Evolutionary conservation across 2,329 filamentous ascomycete species (phyloP), one percentile per base, ranked within the genome.

Genomic region (Cladosporium sp.): DNA sequence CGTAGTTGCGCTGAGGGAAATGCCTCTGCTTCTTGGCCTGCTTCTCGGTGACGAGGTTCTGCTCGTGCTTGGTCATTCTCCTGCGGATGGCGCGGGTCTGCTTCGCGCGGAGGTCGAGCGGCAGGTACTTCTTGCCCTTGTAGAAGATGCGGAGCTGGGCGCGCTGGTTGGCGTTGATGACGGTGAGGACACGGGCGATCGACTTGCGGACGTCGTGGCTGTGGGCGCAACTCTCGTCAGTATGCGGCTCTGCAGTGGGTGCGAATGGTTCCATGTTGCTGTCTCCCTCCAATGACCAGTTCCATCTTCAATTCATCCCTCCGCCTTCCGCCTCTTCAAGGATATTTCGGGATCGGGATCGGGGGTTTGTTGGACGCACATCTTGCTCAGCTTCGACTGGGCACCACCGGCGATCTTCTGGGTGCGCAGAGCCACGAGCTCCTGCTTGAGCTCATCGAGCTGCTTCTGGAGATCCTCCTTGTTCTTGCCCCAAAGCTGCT

Each of bases 151-250:
- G 90, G 69, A 98, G 89, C 80, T 97, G 91, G 64, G 89, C 82
- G 75, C 94, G 87, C 82, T 98, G 93, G 84, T 95, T 97, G 78
- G 90, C 86, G 84, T 97, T 98, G 85, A 98, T 95, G 80, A 98
- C 83, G 76, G 93, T 98, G 69, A 98, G 85, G 77, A 96, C 88
- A 72, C 92, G 91, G 71, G 93, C 94, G 77, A 98, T 96, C 62
- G 91, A 95, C 84, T 98, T 98, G 82, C 93, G 91, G 74, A 98
- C 83, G 76, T 98, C 94, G 82, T 95, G 89, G 78, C 91, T 96
- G 67, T 64, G 62, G 13, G 29, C 59, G 53, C 30, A 32, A 33
- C 11, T 12, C 25, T 20, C 30, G 49, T 51, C 49, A 51, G 15
- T 29, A 39, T 42, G 53, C 57, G 43, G 54, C 52, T 54, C 33